Evolutionary conservation across 805 yeast genomes (phyloP).

Genomic region (Nakazawaea molendinolei): DNA sequence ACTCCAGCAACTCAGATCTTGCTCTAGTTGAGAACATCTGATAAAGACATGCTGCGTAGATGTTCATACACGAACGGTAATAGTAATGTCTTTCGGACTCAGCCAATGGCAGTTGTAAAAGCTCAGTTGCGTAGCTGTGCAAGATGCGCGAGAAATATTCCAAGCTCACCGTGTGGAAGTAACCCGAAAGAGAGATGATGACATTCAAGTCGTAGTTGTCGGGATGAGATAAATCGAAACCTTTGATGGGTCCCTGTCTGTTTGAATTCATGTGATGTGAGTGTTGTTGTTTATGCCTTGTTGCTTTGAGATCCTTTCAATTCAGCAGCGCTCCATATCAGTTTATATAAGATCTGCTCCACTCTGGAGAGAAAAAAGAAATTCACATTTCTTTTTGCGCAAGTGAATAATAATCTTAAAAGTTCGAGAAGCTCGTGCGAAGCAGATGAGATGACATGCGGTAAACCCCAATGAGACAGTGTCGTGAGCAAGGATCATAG

Average conservation of each 20-base stretch:
- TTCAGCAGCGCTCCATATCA: too few relatives aligned
- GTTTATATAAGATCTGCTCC: too few relatives aligned
- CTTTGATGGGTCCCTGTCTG: constrained; percentile 1
- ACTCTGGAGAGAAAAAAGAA: too few relatives aligned
- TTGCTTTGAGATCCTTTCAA: too few relatives aligned
- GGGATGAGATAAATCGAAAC: constrained; percentile 7
- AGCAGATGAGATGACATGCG: too few relatives aligned
- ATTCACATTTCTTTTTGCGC: too few relatives aligned
- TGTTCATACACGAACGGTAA: constrained; percentile 13
- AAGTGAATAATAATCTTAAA: too few relatives aligned
- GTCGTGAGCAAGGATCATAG: too few relatives aligned
- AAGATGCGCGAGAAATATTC: constrained; percentile 12
- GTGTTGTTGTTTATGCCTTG: too few relatives aligned
- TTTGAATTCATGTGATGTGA: too few relatives aligned
- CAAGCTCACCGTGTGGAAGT: constrained; percentile 10
- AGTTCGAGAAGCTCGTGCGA: too few relatives aligned
- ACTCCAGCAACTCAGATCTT: constrained; percentile 4
- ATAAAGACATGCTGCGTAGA: constrained; percentile 11
- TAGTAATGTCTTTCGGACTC: constrained; percentile 10
- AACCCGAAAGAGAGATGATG: constrained; percentile 7
- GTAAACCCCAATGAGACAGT: too few relatives aligned
- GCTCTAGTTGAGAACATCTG: constrained; percentile 10
- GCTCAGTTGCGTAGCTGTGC: constrained; percentile 8
- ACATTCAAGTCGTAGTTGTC: constrained; percentile 11
- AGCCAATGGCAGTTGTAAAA: constrained; percentile 6